phyloP scores from a whole-genome alignment of 2,329 filamentous ascomycete species.

The Myriosclerotinia duriaeana region DNA sequence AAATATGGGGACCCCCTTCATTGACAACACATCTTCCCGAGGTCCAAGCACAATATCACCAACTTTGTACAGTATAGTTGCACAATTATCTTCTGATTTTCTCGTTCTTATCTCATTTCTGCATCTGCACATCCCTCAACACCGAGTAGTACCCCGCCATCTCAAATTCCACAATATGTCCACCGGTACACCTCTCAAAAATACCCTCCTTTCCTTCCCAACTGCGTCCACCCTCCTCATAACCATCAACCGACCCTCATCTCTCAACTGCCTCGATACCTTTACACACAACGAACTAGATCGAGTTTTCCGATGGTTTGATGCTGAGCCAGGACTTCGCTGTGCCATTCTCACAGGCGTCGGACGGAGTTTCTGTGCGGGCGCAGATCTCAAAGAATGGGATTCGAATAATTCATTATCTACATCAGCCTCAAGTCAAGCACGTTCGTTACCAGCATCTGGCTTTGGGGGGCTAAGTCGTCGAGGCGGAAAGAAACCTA shows the following conservation, averaged over 20 bases:
- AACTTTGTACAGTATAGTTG: slow-evolving; percentile 9
- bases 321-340: slow-evolving; percentile 56
- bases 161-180: slow-evolving; percentile 17
- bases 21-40: slow-evolving; percentile 16
- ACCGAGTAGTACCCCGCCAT: slow-evolving; percentile 16
- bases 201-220: slow-evolving; percentile 47
- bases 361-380: slow-evolving; percentile 66
- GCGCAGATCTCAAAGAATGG: slow-evolving; percentile 65
- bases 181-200: slow-evolving; percentile 20
- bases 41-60: background rate
- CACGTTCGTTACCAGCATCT: slow-evolving; percentile 37
- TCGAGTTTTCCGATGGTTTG: slow-evolving; percentile 58
- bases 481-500: slow-evolving; percentile 67
- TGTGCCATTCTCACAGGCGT: slow-evolving; percentile 63
- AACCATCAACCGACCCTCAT: slow-evolving; percentile 57
- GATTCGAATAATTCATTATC: slow-evolving; percentile 12
- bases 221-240: slow-evolving; percentile 56
- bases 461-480: slow-evolving; percentile 69
- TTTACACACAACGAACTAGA: slow-evolving; percentile 45
- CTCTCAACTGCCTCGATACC: slow-evolving; percentile 56
- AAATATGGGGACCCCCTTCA: background rate
- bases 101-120: slow-evolving; percentile 7
- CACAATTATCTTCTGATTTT: slow-evolving; percentile 14
- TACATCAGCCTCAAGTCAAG: slow-evolving; percentile 4
- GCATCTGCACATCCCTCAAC: slow-evolving; percentile 7